phyloP scores from a whole-genome alignment of 257 asterid species.

The Solanum appendiculatum region DNA sequence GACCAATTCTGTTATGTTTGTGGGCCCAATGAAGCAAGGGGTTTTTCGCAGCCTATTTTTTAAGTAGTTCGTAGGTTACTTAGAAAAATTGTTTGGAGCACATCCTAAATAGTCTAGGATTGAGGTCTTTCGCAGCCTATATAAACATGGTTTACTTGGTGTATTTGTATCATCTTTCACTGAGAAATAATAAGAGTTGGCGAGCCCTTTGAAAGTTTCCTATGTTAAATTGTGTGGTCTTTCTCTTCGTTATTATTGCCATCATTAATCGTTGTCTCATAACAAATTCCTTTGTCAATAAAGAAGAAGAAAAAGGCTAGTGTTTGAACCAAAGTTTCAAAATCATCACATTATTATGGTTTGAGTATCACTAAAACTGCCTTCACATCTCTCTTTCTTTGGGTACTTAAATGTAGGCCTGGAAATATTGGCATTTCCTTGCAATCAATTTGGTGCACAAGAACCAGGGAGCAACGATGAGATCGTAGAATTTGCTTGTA shows the following conservation, averaged over 20 bases:
- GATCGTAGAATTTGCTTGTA: slow-evolving; percentile 67
- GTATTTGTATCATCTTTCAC: background rate
- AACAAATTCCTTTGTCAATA: background rate
- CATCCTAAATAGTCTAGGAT: background rate
- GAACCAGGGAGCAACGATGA: slow-evolving; percentile 75
- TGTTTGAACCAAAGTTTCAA: background rate
- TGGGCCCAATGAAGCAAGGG: background rate
- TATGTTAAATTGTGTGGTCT: background rate
- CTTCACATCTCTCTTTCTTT: background rate
- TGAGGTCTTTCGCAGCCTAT: background rate
- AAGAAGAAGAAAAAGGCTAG: background rate
- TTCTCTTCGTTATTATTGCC: background rate
- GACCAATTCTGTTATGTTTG: background rate
- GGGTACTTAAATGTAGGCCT: slow-evolving; percentile 30
- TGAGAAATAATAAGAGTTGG: background rate
- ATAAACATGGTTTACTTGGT: background rate
- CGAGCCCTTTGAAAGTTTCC: background rate
- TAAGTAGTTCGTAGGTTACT: background rate
- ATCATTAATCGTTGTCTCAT: background rate
- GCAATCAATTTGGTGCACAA: slow-evolving; percentile 88
- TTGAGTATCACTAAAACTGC: background rate
- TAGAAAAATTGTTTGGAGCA: background rate
- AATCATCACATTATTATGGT: background rate
- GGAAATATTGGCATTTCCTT: slow-evolving; percentile 79
- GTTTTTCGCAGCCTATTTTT: background rate